Evolutionary conservation across 805 yeast genomes (phyloP).

Genomic region (Citeromyces nyonsensis): DNA sequence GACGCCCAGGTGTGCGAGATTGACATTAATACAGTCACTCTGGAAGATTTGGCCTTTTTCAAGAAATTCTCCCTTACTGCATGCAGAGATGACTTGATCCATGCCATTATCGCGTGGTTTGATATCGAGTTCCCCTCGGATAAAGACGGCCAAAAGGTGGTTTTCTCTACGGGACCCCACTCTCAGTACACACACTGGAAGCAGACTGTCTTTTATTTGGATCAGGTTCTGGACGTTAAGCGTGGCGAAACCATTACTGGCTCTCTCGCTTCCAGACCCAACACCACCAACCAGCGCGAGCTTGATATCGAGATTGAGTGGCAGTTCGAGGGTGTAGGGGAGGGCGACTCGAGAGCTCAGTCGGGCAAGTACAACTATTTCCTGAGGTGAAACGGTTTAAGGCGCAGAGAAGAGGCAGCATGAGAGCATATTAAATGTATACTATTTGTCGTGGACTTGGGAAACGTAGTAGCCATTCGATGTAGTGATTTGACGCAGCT

Average conservation of each 20-base stretch:
- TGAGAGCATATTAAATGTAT: constrained; percentile 1
- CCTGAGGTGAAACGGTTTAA: constrained; percentile 34
- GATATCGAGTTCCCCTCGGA: constrained; percentile 78
- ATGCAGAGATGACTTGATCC: constrained; percentile 65
- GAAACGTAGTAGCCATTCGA: constrained; percentile 1
- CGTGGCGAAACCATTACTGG: constrained; percentile 69
- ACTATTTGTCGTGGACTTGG: constrained; percentile 1
- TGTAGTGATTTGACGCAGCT: background rate
- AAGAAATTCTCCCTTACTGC: constrained; percentile 58
- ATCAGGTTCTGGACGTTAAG: constrained; percentile 62
- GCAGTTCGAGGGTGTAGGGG: constrained; percentile 26
- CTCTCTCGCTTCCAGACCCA: constrained; percentile 61
- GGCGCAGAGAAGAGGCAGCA: background rate
- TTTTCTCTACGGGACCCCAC: constrained; percentile 89
- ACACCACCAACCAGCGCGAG: constrained; percentile 70
- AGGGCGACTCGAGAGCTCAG: constrained; percentile 27
- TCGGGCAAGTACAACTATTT: constrained; percentile 50
- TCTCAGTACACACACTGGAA: constrained; percentile 97
- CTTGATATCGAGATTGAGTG: constrained; percentile 66
- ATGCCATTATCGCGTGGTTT: constrained; percentile 89
- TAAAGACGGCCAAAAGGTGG: constrained; percentile 41
- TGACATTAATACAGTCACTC: constrained; percentile 78
- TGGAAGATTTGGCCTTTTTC: constrained; percentile 69
- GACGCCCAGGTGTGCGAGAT: constrained; percentile 59
- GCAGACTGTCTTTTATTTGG: constrained; percentile 87